Base-by-base conservation (phyloP, 2,329 filamentous ascomycete species). In the Dothideomycetes sp. region DNA sequence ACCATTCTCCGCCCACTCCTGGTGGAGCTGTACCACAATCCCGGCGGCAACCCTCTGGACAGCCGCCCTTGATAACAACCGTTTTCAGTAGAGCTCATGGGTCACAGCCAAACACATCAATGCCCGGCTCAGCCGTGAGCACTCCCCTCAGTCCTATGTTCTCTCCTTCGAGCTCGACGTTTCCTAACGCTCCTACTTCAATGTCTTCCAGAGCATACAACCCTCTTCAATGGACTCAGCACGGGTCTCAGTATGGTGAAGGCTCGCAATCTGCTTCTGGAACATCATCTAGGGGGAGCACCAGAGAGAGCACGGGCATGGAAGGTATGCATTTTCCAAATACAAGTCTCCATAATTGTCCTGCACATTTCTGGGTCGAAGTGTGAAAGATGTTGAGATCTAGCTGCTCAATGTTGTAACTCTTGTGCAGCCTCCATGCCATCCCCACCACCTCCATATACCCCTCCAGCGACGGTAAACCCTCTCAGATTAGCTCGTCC, bases 391-490 rank as follows among this genome's bases (percentile, higher is more conserved):
- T 41, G 14, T n/a, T 37, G 32, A 19, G 37, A 37, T 45, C 14
- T 33, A 16, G 29, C 14, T 38, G 18, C 34, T 31, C 32, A 18
- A 11, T 35, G 10, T 45, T 27, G 12, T 36, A 22, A 40, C 34
- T 17, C n/a, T 31, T 33, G n/a, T 38, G 22, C 52, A 68, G 66
- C 62, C 40, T 56, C 62, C 24, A 65, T 69, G 64, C 66, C 66
- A 31, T 68, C 66, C 35, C 66, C 66, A 27, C 66, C 66, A 30
- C 66, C 66, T 14, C 66, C 66, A 15, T 70, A 70, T 48, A 65
- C 64, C 32, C 64, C 66, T 12, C 61, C 56, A n/a, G 62, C 61
- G 38, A 57, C 56, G 22, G 60, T 62, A 41, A 56, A 50, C 45
- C 47, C 55, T 18, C 52, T 56, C 2, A 59, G 62, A 36, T 52